Evolutionary conservation across 2,329 filamentous ascomycete species (phyloP).

Genomic region (Fusarium nodosum): DNA sequence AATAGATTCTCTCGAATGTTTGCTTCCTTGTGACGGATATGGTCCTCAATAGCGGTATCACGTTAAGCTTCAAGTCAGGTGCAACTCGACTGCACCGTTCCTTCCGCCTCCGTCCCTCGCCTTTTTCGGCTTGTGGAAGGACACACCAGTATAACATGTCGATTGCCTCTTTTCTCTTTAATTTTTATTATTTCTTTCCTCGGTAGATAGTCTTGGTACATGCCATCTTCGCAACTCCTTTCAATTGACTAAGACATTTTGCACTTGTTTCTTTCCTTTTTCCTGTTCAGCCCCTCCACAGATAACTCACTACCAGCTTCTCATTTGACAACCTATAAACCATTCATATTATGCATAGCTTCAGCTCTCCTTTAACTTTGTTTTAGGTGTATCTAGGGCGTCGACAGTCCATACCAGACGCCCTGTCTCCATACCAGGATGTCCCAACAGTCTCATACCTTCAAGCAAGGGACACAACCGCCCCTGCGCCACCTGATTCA

Average conservation of each 20-base stretch:
- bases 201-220: too few relatives aligned
- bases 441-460: conserved; percentile 15
- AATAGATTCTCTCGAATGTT: neutral
- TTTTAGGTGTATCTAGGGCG: neutral
- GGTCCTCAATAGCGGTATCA: conserved; percentile 6
- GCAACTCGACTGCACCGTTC: conserved; percentile 1
- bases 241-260: neutral
- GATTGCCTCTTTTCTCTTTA: neutral
- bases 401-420: conserved; percentile 8
- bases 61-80: conserved; percentile 6
- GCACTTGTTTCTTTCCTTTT: neutral
- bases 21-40: neutral
- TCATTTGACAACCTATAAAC: neutral
- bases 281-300: neutral
- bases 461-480: conserved; percentile 5
- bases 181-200: neutral
- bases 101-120: neutral
- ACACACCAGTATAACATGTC: neutral
- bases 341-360: neutral
- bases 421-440: conserved; percentile 13
- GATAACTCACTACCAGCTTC: neutral
- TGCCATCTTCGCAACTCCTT: neutral
- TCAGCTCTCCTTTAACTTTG: neutral
- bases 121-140: conserved; percentile 1
- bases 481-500: conserved; percentile 11